Evolutionary conservation across 805 yeast genomes (phyloP).

Genomic region (Pichia nakasei): DNA sequence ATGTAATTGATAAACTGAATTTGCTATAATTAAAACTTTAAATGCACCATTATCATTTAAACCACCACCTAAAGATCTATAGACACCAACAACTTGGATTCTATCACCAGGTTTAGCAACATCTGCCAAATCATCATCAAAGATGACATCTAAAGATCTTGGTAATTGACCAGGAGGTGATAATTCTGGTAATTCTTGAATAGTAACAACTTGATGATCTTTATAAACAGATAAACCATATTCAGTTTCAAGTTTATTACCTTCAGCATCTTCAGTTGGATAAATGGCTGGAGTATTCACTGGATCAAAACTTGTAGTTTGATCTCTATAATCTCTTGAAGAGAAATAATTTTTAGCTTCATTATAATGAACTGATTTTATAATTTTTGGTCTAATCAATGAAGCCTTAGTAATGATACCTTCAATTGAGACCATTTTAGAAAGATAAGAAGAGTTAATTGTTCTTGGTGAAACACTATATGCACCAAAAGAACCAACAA

Average conservation of each 20-base stretch:
- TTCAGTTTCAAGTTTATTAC: slow-evolving; percentile 81
- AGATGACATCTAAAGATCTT: slow-evolving; percentile 80
- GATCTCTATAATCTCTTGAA: slow-evolving; percentile 87
- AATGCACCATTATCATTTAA: slow-evolving; percentile 57
- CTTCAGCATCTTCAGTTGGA: slow-evolving; percentile 89
- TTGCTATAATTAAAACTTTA: slow-evolving; percentile 75
- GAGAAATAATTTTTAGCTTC: slow-evolving; percentile 77
- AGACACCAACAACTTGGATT: slow-evolving; percentile 88
- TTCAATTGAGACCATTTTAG: slow-evolving; percentile 79
- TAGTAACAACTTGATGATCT: slow-evolving; percentile 88
- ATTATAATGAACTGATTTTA: slow-evolving; percentile 88
- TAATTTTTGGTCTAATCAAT: slow-evolving; percentile 83
- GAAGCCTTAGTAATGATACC: slow-evolving; percentile 95
- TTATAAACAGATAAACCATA: slow-evolving; percentile 87
- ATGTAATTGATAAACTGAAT: slow-evolving; percentile 82
- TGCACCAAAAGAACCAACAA: slow-evolving; percentile 86
- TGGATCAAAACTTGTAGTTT: slow-evolving; percentile 83
- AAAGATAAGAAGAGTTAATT: slow-evolving; percentile 64
- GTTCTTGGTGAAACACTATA: slow-evolving; percentile 85
- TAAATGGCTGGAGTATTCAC: slow-evolving; percentile 75
- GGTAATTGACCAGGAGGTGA: slow-evolving; percentile 99
- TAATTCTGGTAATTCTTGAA: slow-evolving; percentile 95
- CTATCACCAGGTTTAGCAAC: slow-evolving; percentile 92
- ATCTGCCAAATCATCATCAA: slow-evolving; percentile 94
- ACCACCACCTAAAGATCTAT: slow-evolving; percentile 80